Conservation (phyloP, 148 eudicot species). For the Talinum fruticosum region DNA sequence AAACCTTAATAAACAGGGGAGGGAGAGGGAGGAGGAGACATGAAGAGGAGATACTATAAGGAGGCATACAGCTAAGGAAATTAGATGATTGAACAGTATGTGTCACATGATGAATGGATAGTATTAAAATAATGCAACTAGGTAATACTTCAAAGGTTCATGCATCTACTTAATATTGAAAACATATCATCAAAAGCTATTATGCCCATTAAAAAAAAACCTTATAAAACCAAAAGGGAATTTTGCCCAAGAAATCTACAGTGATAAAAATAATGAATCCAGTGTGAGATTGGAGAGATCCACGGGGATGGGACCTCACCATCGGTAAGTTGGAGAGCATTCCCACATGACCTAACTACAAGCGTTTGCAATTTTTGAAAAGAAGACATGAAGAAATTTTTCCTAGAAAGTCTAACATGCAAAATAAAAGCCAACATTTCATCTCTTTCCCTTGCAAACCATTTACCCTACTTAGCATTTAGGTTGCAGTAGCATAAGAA, state of each 20-base stretch:
- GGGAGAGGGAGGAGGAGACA: neutral
- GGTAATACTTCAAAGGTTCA: neutral
- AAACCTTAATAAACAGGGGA: neutral
- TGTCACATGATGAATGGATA: neutral
- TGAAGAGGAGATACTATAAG: no score
- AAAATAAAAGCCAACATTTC: neutral
- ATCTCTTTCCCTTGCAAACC: neutral
- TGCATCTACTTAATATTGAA: no score
- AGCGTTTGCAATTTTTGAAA: neutral
- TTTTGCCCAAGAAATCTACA: no score
- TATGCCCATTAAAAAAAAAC: no score
- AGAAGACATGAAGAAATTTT: neutral
- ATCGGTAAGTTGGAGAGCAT: neutral
- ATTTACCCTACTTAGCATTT: neutral
- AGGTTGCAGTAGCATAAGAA: neutral
- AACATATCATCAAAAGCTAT: neutral
- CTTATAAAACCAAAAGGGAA: neutral
- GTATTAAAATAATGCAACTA: neutral
- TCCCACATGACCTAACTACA: neutral
- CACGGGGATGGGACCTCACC: neutral
- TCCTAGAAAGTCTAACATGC: neutral
- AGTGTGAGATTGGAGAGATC: neutral
- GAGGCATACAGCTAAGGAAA: neutral
- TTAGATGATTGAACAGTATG: neutral
- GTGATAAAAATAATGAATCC: neutral